Conservation (phyloP, 768 basidiomycete genomes). For the Sporobolomyces roseus region DNA sequence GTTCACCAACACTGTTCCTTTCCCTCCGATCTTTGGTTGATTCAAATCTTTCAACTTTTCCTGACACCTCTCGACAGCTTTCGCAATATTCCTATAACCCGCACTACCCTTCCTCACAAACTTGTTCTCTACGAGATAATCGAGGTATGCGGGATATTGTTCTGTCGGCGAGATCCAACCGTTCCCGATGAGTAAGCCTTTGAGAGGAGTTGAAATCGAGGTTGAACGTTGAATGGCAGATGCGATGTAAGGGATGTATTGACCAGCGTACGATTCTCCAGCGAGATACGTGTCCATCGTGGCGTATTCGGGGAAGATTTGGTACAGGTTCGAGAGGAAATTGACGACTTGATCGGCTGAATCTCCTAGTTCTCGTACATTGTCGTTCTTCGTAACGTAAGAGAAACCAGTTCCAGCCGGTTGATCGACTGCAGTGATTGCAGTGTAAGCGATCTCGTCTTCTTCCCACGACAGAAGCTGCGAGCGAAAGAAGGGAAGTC, state of each 20-base stretch:
- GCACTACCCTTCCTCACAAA: conserved; percentile 67
- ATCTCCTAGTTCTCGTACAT: conserved; percentile 71
- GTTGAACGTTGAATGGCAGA: conserved; percentile 43
- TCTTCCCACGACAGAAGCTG: too few relatives aligned
- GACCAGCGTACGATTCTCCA: conserved; percentile 95
- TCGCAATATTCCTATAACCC: conserved; percentile 63
- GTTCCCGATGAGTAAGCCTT: conserved; percentile 86
- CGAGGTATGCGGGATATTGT: conserved; percentile 86
- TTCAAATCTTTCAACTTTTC: conserved; percentile 50
- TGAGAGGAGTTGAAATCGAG: conserved; percentile 32
- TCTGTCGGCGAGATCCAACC: conserved; percentile 89
- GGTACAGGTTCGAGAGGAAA: conserved; percentile 84
- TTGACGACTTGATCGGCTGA: conserved; percentile 71
- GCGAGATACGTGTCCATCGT: conserved; percentile 85
- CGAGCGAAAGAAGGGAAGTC: too few relatives aligned
- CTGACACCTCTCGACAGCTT: conserved; percentile 61
- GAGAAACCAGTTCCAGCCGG: conserved; percentile 95
- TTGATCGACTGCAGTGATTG: conserved; percentile 98
- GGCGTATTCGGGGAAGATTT: conserved; percentile 82
- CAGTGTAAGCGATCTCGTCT: too few relatives aligned
- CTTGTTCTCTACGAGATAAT: conserved; percentile 65
- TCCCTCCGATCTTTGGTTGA: conserved; percentile 16
- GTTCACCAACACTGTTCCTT: conserved; percentile 54
- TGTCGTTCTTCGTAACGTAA: conserved; percentile 78
- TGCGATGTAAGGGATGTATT: conserved; percentile 97